Base-by-base conservation (phyloP, 352 stramenopile species). In the Globisporangium rhizosaccharum region DNA sequence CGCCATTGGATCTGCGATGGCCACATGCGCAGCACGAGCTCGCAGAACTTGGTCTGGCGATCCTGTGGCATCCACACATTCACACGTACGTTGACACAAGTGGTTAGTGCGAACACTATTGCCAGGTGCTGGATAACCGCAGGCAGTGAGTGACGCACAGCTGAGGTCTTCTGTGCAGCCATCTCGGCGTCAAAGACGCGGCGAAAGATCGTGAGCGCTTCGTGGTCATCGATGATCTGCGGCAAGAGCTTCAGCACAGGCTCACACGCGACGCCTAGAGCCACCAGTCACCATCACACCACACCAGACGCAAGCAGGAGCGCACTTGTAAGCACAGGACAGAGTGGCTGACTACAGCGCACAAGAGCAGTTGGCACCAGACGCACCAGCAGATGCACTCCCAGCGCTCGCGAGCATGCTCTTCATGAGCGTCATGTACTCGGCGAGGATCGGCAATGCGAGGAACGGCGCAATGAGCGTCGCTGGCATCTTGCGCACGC, bases 11-110 rank as follows among this genome's bases (percentile, higher is more conserved):
- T 65, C 50, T 88, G 88, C 10, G 77, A 80, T 3, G 82, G 79
- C 82, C 82, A 92, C 79, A 92, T 88, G 12, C 82, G 79, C 26
- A 92, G 59, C 47, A 90, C 79, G 23, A 92, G 68, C 46, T 88
- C 75, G 26, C 84, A 71, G 45, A 90, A 89, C 53, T 81, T 83
- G 17, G 51, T 30, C 30, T 86, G 73, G 0, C 82, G 82, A 48
- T 88, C 76, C 74, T 87, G 48, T 44, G 23, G 39, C 39, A 45
- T n/a, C 39, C 37, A 14, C 10, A 12, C 42, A 23, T 47, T 15
- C 44, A 12, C 2, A 28, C n/a, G 44, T 47, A 20, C 20, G 18
- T 25, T 14, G 8, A 9, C 15, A 23, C 15, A 47, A 20, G 14
- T 15, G 3, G 41, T 47, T 1, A 23, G 41, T 10, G 18, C 23